Conservation (phyloP, 2,329 filamentous ascomycete species). For the Sporothrix luriei region DNA sequence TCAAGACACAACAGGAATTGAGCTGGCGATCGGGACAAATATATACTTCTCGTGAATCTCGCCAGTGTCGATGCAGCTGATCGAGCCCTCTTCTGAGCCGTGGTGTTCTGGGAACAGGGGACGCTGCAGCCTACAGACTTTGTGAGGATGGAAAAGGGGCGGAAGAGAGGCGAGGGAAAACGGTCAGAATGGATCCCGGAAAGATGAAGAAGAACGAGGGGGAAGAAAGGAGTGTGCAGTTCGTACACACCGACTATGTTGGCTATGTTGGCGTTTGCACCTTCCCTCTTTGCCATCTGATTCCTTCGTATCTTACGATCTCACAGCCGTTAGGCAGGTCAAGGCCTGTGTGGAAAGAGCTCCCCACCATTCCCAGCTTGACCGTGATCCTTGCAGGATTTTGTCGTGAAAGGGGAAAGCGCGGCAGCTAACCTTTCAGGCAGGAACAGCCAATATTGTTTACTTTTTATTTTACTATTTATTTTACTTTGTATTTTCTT, state of each 20-base stretch:
- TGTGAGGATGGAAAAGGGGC: neutral
- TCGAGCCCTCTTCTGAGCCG: constrained; percentile 4
- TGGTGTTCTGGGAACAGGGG: neutral
- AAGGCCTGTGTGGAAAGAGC: constrained; percentile 1
- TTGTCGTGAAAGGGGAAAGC: neutral
- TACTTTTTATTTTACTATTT: neutral
- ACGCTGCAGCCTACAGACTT: constrained; percentile 24
- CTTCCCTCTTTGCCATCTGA: neutral
- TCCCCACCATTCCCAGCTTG: neutral
- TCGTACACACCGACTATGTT: neutral
- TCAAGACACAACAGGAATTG: neutral
- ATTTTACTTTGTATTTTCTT: too few species aligned
- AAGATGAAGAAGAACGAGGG: constrained; percentile 12
- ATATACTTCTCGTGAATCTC: constrained; percentile 8
- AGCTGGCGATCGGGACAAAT: constrained; percentile 13
- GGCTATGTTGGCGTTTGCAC: neutral
- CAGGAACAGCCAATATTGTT: neutral
- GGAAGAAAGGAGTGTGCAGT: neutral
- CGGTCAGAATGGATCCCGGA: neutral
- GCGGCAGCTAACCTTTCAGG: neutral
- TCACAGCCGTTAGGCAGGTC: constrained; percentile 19
- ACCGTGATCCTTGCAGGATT: constrained; percentile 5
- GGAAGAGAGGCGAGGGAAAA: neutral
- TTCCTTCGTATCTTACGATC: neutral
- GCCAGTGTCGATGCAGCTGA: neutral